These are phyloP conservation scores for Debaryomycetaceae sp. DNA, from an alignment of 1,139 yeast species.

Conservation along the genomic window DNA sequence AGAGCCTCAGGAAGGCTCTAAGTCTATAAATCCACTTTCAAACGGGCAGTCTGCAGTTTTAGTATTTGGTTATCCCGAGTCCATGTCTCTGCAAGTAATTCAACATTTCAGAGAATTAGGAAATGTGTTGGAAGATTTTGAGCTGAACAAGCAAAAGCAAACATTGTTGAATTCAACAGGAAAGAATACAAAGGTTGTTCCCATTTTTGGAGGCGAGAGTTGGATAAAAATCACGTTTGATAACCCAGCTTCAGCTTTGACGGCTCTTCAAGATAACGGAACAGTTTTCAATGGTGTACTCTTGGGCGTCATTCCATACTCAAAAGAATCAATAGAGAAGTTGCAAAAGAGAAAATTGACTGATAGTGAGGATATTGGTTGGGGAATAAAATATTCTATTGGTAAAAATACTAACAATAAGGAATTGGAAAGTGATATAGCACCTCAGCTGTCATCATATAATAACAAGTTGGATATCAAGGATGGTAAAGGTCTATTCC, in stretches of 20 bases:
- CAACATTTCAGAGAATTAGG: slow-evolving; percentile 82
- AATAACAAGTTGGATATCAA: slow-evolving; percentile 34
- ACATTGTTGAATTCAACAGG: slow-evolving; percentile 8
- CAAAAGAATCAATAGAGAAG: slow-evolving; percentile 59
- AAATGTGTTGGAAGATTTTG: slow-evolving; percentile 71
- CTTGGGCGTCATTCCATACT: slow-evolving; percentile 75
- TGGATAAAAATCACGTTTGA: slow-evolving; percentile 89
- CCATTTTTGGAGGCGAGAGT: slow-evolving; percentile 78
- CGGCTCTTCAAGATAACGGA: slow-evolving; percentile 85
- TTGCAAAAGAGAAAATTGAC: slow-evolving; percentile 54
- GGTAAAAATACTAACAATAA: slow-evolving; percentile 2
- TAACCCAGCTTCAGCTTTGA: slow-evolving; percentile 68
- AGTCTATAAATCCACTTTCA: slow-evolving; percentile 19
- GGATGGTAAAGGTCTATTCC: slow-evolving; percentile 40
- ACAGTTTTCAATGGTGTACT: slow-evolving; percentile 64
- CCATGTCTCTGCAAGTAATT: slow-evolving; percentile 62
- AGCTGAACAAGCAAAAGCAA: slow-evolving; percentile 30
- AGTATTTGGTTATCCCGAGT: slow-evolving; percentile 87
- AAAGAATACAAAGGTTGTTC: slow-evolving; percentile 27
- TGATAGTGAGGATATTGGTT: slow-evolving; percentile 56
- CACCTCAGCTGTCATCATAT: slow-evolving; percentile 10
- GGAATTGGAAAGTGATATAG: slow-evolving; percentile 3
- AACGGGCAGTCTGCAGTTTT: slow-evolving; percentile 63
- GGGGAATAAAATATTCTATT: slow-evolving; percentile 18
- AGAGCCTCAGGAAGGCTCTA: slow-evolving; percentile 6